These are phyloP conservation scores for Catenaria anguillulae DNA, from an alignment of 371 early-diverging fungal genomes.

Conservation along the genomic window DNA sequence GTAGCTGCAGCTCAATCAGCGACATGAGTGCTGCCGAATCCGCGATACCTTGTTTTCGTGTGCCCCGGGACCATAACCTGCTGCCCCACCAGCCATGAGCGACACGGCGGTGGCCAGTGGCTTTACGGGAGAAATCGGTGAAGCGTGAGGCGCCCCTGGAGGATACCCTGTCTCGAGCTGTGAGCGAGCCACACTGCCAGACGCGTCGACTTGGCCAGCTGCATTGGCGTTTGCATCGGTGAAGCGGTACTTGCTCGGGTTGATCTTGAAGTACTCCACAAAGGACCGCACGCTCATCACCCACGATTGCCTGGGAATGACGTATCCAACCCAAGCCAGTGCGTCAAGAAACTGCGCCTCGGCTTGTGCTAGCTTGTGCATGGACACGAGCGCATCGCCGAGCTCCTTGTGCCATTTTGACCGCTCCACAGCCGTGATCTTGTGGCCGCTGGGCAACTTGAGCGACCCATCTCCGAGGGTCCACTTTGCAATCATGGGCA, in stretches of 20 bases:
- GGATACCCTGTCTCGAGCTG: no score
- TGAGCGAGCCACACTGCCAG: no score
- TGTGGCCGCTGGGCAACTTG: not conserved
- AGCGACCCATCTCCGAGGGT: not conserved
- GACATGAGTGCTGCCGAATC: not conserved
- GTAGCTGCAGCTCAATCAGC: not conserved
- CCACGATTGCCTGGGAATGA: not conserved
- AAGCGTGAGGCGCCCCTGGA: no score
- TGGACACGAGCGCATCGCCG: slow-evolving; percentile 22
- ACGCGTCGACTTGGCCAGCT: no score
- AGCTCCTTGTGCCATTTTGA: slow-evolving; percentile 30
- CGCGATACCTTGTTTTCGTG: no score
- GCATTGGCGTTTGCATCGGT: not conserved
- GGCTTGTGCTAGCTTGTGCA: slow-evolving; percentile 15
- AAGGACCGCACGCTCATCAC: not conserved
- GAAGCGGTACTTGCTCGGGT: not conserved
- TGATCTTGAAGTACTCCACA: not conserved
- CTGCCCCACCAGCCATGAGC: no score
- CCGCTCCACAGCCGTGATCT: slow-evolving; percentile 8
- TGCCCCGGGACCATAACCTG: no score
- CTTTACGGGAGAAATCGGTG: no score
- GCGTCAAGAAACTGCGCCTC: slow-evolving; percentile 13
- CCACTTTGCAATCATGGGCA: slow-evolving; percentile 8
- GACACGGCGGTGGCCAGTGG: no score
- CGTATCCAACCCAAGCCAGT: not conserved